These are phyloP conservation scores for Trypanosoma cruzi DNA, from an alignment of 208 protist species.

Conservation along the genomic window DNA sequence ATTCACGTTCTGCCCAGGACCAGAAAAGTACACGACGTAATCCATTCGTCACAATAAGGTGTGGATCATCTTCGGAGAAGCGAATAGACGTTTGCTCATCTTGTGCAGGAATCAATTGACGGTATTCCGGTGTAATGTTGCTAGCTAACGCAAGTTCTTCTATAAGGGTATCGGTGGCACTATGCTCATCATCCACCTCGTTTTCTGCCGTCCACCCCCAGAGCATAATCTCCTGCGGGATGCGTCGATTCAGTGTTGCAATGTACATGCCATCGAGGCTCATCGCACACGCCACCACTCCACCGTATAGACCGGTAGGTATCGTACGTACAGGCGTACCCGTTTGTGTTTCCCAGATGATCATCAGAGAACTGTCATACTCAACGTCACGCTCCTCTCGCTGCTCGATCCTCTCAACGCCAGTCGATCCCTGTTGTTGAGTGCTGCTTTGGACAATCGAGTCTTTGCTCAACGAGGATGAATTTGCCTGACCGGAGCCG, in stretches of 20 bases:
- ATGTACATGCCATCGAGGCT: conserved; percentile 89
- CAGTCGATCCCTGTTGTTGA: background rate
- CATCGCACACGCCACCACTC: conserved; percentile 90
- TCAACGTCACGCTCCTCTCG: conserved; percentile 4
- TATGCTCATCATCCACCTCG: conserved; percentile 18
- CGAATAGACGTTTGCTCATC: conserved; percentile 89
- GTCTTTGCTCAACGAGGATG: background rate
- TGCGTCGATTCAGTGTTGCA: conserved; percentile 81
- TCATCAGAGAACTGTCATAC: conserved; percentile 69
- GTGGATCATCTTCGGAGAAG: conserved; percentile 78
- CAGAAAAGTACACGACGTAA: conserved; percentile 92
- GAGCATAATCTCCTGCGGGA: conserved; percentile 90
- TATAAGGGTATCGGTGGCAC: background rate
- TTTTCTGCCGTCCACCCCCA: conserved; percentile 89
- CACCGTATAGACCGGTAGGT: conserved; percentile 70
- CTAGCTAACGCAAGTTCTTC: conserved; percentile 12
- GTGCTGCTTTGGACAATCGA: too few relatives aligned
- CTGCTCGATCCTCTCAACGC: conserved; percentile 21
- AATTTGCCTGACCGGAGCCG: conserved; percentile 31
- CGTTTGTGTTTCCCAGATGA: conserved; percentile 93
- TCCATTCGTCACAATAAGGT: conserved; percentile 91
- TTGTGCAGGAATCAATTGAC: conserved; percentile 68
- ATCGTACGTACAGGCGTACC: conserved; percentile 85
- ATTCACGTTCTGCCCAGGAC: conserved; percentile 70
- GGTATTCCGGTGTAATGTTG: conserved; percentile 59